Evolutionary conservation across 805 yeast species (phyloP).

Genomic region (Isabelozyma pseudorhagii): DNA sequence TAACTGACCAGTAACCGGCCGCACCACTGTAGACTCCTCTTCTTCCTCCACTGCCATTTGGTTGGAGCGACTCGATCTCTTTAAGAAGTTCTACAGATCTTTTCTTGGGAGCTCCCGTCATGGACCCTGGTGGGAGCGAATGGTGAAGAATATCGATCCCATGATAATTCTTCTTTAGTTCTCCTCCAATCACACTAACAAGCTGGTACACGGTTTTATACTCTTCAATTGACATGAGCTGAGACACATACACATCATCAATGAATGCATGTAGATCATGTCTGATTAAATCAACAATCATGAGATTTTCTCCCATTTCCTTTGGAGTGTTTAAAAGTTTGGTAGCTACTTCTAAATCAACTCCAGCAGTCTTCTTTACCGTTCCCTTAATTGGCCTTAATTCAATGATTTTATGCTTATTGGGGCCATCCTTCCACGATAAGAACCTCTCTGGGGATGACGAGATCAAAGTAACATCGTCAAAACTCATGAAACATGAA

Average conservation of each 20-base stretch:
- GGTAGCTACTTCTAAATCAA: constrained; percentile 59
- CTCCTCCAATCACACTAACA: constrained; percentile 84
- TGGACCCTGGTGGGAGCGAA: constrained; percentile 95
- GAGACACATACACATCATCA: constrained; percentile 63
- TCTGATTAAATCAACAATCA: constrained; percentile 94
- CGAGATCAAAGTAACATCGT: constrained; percentile 63
- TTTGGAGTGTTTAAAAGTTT: constrained; percentile 74
- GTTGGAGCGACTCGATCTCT: constrained; percentile 46
- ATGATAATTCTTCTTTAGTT: constrained; percentile 36
- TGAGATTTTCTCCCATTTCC: constrained; percentile 91
- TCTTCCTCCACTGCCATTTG: constrained; percentile 43
- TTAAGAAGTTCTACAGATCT: constrained; percentile 84
- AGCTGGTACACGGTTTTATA: constrained; percentile 87
- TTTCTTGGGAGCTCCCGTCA: constrained; percentile 99
- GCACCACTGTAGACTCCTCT: constrained; percentile 92
- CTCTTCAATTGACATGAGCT: constrained; percentile 89
- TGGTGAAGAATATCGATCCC: constrained; percentile 79
- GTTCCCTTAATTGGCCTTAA: constrained; percentile 97
- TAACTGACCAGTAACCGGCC: constrained; percentile 89
- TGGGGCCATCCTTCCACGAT: constrained; percentile 53
- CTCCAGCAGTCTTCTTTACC: constrained; percentile 59
- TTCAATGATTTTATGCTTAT: constrained; percentile 49
- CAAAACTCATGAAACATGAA: constrained; percentile 73
- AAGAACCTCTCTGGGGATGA: constrained; percentile 95
- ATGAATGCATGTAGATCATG: constrained; percentile 80